These are phyloP conservation scores for Calonectria pauciramosa DNA, from an alignment of 2,329 filamentous ascomycete genomes.

Conservation along the genomic window DNA sequence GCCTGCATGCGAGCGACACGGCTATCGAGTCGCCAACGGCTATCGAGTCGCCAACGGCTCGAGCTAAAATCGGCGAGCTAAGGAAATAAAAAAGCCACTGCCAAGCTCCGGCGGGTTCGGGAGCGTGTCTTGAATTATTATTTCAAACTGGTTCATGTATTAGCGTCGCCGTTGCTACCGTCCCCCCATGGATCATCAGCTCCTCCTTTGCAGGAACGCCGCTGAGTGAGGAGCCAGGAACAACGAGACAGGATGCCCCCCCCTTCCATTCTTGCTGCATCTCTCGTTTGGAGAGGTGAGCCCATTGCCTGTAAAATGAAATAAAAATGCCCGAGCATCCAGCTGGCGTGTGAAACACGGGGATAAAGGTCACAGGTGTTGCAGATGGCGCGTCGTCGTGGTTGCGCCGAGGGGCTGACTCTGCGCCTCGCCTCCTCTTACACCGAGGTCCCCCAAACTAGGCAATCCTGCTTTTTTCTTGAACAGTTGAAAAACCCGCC, in stretches of 20 bases:
- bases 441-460: background rate
- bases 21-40: background rate
- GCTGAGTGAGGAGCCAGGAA: background rate
- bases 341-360: background rate
- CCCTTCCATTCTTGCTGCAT: background rate
- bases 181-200: background rate
- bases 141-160: background rate
- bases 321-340: background rate
- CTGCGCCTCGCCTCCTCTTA: background rate
- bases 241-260: background rate
- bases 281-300: background rate
- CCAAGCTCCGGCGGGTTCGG: background rate
- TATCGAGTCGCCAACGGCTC: background rate
- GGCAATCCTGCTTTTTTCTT: background rate
- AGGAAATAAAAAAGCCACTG: background rate
- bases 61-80: background rate
- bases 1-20: background rate
- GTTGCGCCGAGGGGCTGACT: background rate
- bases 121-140: background rate
- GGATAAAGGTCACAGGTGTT: background rate
- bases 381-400: slow-evolving; percentile 10
- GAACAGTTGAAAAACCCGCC: background rate
- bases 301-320: background rate
- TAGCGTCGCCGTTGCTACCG: background rate
- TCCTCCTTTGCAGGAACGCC: background rate